Conservation (phyloP, 352 stramenopile genomes). For the Poterioochromonas sp. region DNA sequence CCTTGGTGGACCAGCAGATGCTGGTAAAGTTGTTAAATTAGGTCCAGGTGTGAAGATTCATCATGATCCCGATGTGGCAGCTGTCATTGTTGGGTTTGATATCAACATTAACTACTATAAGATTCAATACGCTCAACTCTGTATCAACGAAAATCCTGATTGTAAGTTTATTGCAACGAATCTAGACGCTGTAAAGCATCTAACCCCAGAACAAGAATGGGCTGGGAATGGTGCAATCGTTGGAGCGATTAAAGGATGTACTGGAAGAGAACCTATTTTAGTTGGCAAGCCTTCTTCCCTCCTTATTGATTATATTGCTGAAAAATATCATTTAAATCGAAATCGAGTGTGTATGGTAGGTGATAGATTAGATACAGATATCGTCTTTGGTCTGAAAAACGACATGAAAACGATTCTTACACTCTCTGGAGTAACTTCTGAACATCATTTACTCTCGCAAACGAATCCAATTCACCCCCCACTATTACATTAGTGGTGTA, state of each 20-base stretch:
- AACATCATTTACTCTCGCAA: slow-evolving; percentile 61
- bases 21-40: slow-evolving; percentile 54
- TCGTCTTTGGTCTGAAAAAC: slow-evolving; percentile 72
- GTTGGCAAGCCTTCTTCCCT: slow-evolving; percentile 68
- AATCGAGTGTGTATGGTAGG: slow-evolving; percentile 54
- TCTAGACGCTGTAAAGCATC: slow-evolving; percentile 67
- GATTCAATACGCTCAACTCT: slow-evolving; percentile 73
- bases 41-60: slow-evolving; percentile 42
- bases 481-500: slow-evolving; percentile 72
- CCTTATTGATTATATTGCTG: slow-evolving; percentile 75
- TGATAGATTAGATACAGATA: slow-evolving; percentile 73
- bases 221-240: slow-evolving; percentile 74
- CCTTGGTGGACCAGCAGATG: slow-evolving; percentile 59
- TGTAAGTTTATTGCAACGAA: slow-evolving; percentile 76
- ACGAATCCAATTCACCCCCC: slow-evolving; percentile 66
- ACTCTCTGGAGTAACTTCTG: slow-evolving; percentile 65
- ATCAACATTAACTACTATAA: slow-evolving; percentile 75
- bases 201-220: slow-evolving; percentile 73
- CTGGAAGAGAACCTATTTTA: slow-evolving; percentile 40
- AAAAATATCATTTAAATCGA: slow-evolving; percentile 58
- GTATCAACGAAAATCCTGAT: slow-evolving; percentile 66
- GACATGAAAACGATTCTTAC: slow-evolving; percentile 67
- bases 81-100: slow-evolving; percentile 71
- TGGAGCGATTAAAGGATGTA: slow-evolving; percentile 55
- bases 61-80: slow-evolving; percentile 56